phyloP scores from a whole-genome alignment of 306 rosid species.

The Vigna unguiculata region DNA sequence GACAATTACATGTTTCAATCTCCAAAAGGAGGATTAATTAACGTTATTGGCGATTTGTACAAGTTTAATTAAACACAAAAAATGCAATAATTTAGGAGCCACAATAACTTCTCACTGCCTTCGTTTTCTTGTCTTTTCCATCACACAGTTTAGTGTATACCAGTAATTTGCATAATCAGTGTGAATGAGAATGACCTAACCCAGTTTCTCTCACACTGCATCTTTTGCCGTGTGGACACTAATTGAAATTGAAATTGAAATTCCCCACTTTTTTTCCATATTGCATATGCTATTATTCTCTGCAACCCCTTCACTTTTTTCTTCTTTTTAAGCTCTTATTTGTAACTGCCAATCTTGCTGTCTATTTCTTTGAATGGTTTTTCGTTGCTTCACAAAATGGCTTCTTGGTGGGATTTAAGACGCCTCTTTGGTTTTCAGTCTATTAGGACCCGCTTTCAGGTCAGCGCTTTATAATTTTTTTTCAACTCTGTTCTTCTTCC shows the following conservation, averaged over 20 bases:
- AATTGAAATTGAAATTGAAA: conserved; percentile 31
- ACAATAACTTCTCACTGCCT: not conserved
- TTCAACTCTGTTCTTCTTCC: conserved; percentile 7
- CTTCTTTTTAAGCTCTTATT: not conserved
- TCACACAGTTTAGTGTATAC: not conserved
- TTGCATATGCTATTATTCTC: conserved; percentile 5
- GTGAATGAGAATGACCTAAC: not conserved
- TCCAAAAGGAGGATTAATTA: not conserved
- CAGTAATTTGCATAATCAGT: not conserved
- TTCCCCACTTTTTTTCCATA: not conserved
- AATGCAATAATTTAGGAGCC: not conserved
- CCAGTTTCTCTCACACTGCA: not conserved
- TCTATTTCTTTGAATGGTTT: conserved; percentile 19
- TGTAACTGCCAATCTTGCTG: not conserved
- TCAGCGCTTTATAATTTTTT: conserved; percentile 41
- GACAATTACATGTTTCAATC: not conserved
- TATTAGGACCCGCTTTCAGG: conserved; percentile 58
- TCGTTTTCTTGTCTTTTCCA: not conserved
- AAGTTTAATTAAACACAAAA: not conserved
- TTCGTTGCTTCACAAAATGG: conserved; percentile 48
- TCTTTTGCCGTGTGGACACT: not conserved
- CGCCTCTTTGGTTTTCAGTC: conserved; percentile 52
- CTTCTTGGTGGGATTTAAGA: conserved; percentile 70
- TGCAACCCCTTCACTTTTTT: not conserved
- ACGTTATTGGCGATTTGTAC: not conserved